Percentiles rank a stretch among this genome's conserved stretches.
Conservation (phyloP, 192 early-diverging fungal genomes). For the Umbelopsis vinacea region DNA sequence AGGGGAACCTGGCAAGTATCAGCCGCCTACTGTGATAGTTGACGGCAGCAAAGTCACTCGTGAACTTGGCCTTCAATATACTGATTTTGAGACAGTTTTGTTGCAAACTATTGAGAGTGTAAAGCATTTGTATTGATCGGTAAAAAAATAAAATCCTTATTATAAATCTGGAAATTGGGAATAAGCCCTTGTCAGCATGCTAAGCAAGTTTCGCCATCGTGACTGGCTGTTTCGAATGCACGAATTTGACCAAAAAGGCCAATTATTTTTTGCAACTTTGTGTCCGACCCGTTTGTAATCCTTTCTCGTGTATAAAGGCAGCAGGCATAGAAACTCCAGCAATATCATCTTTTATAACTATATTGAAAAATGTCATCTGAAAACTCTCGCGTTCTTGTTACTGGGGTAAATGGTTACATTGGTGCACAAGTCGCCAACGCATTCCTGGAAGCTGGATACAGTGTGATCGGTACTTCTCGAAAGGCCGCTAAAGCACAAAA, state of each 20-base stretch:
- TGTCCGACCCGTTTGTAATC: too few relatives aligned
- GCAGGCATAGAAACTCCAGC: too few relatives aligned
- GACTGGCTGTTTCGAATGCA: too few relatives aligned
- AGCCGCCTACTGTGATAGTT: neutral
- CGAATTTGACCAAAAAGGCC: too few relatives aligned
- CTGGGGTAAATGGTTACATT: constrained; percentile 47
- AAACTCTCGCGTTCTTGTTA: constrained; percentile 19
- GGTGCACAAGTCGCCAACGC: constrained; percentile 47
- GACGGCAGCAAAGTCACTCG: constrained; percentile 11
- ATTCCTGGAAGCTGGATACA: constrained; percentile 43
- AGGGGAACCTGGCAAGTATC: neutral
- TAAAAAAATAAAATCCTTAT: too few relatives aligned
- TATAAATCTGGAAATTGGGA: too few relatives aligned
- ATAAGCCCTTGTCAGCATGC: too few relatives aligned
- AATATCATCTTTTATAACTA: too few relatives aligned
- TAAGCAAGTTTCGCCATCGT: too few relatives aligned
- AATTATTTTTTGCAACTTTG: too few relatives aligned
- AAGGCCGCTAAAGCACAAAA: constrained; percentile 34
- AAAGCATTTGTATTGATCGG: neutral
- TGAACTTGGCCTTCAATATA: neutral
- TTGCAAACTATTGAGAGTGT: constrained; percentile 3
- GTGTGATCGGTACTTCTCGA: constrained; percentile 47
- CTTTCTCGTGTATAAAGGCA: too few relatives aligned
- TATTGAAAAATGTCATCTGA: neutral
- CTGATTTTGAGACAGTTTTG: neutral